Conservation (phyloP, 2,329 filamentous ascomycete genomes). For the Trichothecium sympodiale region DNA sequence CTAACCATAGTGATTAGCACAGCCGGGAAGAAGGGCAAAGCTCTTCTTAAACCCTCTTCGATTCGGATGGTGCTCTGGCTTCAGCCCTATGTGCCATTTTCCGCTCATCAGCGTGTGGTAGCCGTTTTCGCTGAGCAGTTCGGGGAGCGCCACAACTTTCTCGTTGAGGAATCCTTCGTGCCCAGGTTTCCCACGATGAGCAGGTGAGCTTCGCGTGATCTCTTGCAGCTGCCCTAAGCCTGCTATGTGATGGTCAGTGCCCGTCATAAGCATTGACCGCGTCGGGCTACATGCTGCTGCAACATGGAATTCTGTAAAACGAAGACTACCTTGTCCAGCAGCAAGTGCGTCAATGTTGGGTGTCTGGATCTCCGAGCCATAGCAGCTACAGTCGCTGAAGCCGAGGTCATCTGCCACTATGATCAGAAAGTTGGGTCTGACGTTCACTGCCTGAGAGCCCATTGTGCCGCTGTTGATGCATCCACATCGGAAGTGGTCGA, state of each 20-base stretch:
- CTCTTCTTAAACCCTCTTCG: constrained; percentile 47
- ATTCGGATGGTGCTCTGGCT: constrained; percentile 42
- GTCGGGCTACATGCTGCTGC: constrained; percentile 55
- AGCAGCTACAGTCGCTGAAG: constrained; percentile 18
- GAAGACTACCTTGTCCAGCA: constrained; percentile 29
- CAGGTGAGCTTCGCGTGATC: constrained; percentile 10
- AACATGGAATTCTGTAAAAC: constrained; percentile 54
- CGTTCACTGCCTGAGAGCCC: too few species aligned
- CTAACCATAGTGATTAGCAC: constrained; percentile 41
- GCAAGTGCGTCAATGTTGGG: constrained; percentile 22
- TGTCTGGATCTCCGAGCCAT: constrained; percentile 19
- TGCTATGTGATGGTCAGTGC: constrained; percentile 43
- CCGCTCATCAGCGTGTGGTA: constrained; percentile 51
- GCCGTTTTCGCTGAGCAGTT: constrained; percentile 45
- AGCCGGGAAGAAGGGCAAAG: constrained; percentile 49
- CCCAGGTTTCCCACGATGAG: constrained; percentile 45
- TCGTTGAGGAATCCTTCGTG: constrained; percentile 56
- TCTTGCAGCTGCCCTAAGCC: constrained; percentile 30
- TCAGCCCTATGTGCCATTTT: constrained; percentile 55
- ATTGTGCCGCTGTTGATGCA: too few species aligned
- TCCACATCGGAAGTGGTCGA: too few species aligned
- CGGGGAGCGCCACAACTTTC: constrained; percentile 44
- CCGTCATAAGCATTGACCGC: constrained; percentile 55
- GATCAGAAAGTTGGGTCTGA: constrained; percentile 22
- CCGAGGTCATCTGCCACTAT: constrained; percentile 23